Evolutionary conservation across 1,284 basidiomycete species (phyloP), one percentile per base, ranked within the genome.

Genomic region (Erythrobasidium hasegawianum): DNA sequence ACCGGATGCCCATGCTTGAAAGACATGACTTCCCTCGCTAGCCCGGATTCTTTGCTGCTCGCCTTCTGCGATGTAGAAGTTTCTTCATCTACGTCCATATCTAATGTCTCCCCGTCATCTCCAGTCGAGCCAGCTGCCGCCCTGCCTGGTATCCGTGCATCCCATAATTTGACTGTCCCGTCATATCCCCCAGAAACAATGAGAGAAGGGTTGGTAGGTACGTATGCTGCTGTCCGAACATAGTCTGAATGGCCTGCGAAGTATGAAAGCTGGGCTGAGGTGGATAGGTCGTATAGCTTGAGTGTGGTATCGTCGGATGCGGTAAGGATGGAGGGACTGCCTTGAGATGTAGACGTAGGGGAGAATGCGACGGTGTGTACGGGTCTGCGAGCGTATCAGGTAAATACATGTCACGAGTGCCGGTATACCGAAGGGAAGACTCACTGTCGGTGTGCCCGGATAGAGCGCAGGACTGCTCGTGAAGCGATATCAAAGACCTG

Each of bases 281-380:
- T 93, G 8, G 95, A 90, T 7, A 98, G 85, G 78, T 98, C 96
- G 90, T 93, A 97, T 1, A 98, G 80, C 76, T 87, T 87, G 58
- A 91, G 90, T 11, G 92, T 95, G 2, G 89, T 89, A 77, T 99
- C 96, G 77, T 98, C 96, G 1, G 94, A 97, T 71, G 92, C 95
- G 2, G 95, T 93, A 43, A 98, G 83, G 60, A 97, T 81, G 73
- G 92, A 88, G 0, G 91, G 89, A 2, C 85, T 84, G 41, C 85
- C 82, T 68, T 88, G 82, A 2, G 72, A 72, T 33, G 33, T 33
- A 5, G 33, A 33, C 5, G 71, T 71, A 1, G 86, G 79, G 1
- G 95, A 97, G 78, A 98, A 99, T 73, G 88, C 89, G 9, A 92
- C 85, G 68, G 96, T 87, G 79, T 97, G 94, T 0, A 97, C 92